These are phyloP conservation scores for Groenewaldozyma salmanticensis DNA, from an alignment of 805 yeast genomes.

Conservation along the genomic window DNA sequence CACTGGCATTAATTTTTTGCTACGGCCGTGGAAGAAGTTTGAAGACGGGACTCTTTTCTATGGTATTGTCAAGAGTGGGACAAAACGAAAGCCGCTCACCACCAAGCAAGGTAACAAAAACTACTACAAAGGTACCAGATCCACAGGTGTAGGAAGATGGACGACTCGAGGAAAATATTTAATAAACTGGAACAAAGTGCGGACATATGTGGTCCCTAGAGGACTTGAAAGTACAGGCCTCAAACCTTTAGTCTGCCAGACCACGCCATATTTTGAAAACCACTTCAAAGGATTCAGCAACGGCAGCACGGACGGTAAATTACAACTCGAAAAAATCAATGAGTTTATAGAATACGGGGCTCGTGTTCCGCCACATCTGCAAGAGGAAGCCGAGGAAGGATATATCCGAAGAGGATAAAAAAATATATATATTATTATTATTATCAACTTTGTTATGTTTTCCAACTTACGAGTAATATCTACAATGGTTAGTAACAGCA, in stretches of 20 bases:
- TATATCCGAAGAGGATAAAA: constrained; percentile 19
- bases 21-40: constrained; percentile 84
- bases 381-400: constrained; percentile 14
- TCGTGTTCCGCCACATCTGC: constrained; percentile 18
- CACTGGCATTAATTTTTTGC: constrained; percentile 35
- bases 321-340: constrained; percentile 60
- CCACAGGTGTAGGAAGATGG: constrained; percentile 82
- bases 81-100: constrained; percentile 69
- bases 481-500: neutral
- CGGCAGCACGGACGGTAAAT: constrained; percentile 65
- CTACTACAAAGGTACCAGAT: constrained; percentile 92
- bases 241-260: constrained; percentile 70
- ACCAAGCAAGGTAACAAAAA: constrained; percentile 93
- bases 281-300: constrained; percentile 56
- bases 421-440: neutral
- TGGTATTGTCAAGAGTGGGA: constrained; percentile 68
- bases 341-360: constrained; percentile 71
- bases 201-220: constrained; percentile 81
- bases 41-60: constrained; percentile 78
- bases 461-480: constrained; percentile 4
- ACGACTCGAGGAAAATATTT: constrained; percentile 66
- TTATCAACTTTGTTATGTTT: neutral
- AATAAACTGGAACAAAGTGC: constrained; percentile 74
- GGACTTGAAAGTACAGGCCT: constrained; percentile 32
- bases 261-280: constrained; percentile 61